A percentile compares a stretch with the other conserved stretches of the same genome.
Evolutionary conservation across 2,329 filamentous ascomycete genomes (phyloP).

Genomic region (Pezicula rhizophila): DNA sequence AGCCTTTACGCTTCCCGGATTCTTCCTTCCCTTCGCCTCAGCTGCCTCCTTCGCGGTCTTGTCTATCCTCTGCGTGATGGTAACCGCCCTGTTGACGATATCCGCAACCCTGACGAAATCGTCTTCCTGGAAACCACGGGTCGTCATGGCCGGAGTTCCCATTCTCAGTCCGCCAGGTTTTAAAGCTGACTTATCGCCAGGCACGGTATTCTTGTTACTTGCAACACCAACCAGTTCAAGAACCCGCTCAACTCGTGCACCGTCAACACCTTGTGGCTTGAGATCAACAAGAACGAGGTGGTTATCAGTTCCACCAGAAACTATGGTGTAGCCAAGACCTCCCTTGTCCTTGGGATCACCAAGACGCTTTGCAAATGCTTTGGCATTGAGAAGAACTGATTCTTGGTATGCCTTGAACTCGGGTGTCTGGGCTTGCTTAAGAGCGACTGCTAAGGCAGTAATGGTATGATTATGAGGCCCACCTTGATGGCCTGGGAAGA

Average conservation of each 20-base stretch:
- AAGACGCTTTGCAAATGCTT: constrained; percentile 69
- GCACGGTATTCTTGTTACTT: constrained; percentile 99
- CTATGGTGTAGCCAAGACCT: constrained; percentile 78
- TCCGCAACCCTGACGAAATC: constrained; percentile 85
- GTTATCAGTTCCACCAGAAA: constrained; percentile 93
- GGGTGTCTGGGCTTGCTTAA: constrained; percentile 84
- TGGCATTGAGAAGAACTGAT: constrained; percentile 83
- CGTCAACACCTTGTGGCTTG: constrained; percentile 82
- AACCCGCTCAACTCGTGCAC: constrained; percentile 81
- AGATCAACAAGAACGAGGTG: constrained; percentile 91
- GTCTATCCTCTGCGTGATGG: constrained; percentile 70
- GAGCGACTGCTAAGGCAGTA: constrained; percentile 84
- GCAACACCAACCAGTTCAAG: constrained; percentile 91
- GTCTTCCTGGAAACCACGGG: constrained; percentile 79
- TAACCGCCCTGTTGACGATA: constrained; percentile 78
- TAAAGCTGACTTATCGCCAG: constrained; percentile 88
- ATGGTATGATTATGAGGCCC: constrained; percentile 99
- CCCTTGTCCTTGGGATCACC: constrained; percentile 62
- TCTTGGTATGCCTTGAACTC: constrained; percentile 93
- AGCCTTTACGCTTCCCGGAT: constrained; percentile 55
- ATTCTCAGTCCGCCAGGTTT: constrained; percentile 90
- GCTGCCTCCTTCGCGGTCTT: constrained; percentile 65
- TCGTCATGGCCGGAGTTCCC: constrained; percentile 96
- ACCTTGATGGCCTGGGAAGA: constrained; percentile 97
- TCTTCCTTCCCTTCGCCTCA: constrained; percentile 61